Evolutionary conservation across 83 land plant species (phyloP), one percentile per base, ranked within the genome.

Genomic region (Thuja plicata): DNA sequence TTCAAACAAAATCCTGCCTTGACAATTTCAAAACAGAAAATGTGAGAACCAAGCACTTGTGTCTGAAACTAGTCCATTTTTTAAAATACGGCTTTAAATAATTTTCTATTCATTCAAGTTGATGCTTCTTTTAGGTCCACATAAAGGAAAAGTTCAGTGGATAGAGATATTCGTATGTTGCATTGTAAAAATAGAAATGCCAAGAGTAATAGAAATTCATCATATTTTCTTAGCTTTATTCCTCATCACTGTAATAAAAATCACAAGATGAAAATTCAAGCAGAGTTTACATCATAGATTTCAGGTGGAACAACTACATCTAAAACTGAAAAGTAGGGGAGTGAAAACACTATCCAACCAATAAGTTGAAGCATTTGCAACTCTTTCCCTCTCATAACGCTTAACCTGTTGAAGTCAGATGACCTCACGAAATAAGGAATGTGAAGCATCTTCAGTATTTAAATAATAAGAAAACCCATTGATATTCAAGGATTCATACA

Each of bases 291-390:
- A 83, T 83, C 48, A 1, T 10, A 46, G 35, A 46, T 46, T 83
- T 83, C 55, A 83, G 21, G 46, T 30, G 52, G 43, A 46, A n/a
- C 34, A 46, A n/a, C 46, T 21, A 83, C 12, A 83, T 83, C 35
- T 83, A 54, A 46, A 83, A 83, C 35, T 83, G 30, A 45, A 32
- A 79, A 6, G 4, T 30, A 74, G 88, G 37, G 32, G 38, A 60
- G 52, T 7, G 55, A 55, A 86, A 52, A 57, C 57, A 85, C 21
- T n/a, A 60, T 60, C 79, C 12, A 89, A 98, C 99, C 99, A 98
- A 90, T 98, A 98, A 13, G 99, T 98, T 15, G 99, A 98, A 50
- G 95, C 94, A 91, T 98, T 98, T 88, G 99, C 93, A 60, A 88
- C 87, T 90, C 97, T 93, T 86, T 96, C 94, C 60, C 89, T 94